Evolutionary conservation across 2,329 filamentous ascomycete species (phyloP).

Genomic region (Dactylellina leptospora): DNA sequence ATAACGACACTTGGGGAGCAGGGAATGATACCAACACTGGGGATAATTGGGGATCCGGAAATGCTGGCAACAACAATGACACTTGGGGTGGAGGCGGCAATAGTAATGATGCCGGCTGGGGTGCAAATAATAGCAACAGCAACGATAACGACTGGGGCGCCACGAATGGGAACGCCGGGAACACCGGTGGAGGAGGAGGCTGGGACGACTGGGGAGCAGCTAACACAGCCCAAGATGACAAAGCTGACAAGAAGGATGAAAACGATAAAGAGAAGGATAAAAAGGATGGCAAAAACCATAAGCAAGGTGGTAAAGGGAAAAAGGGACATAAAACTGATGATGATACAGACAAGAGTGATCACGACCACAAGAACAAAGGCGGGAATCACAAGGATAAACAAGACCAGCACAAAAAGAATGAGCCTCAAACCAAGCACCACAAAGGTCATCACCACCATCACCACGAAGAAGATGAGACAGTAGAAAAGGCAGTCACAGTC

Average conservation of each 20-base stretch:
- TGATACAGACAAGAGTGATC: constrained; percentile 16
- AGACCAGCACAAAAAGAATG: constrained; percentile 22
- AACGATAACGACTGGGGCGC: constrained; percentile 2
- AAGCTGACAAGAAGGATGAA: constrained; percentile 16
- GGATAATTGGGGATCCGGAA: background rate
- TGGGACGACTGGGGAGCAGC: constrained; percentile 3
- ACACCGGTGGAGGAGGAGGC: background rate
- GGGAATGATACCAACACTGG: background rate
- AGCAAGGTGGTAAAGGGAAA: constrained; percentile 27
- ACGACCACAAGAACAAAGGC: constrained; percentile 17
- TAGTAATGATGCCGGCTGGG: background rate
- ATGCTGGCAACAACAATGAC: background rate
- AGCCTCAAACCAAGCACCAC: constrained; percentile 6
- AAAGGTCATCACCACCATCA: constrained; percentile 30
- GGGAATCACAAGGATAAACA: constrained; percentile 13
- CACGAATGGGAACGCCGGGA: background rate
- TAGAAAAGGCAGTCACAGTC: constrained; percentile 23
- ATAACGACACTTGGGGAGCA: no score
- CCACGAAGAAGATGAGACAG: constrained; percentile 27
- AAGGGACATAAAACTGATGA: constrained; percentile 27
- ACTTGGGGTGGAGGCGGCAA: background rate
- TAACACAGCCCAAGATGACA: background rate
- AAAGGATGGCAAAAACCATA: constrained; percentile 11
- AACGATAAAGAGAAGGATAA: constrained; percentile 1
- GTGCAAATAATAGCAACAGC: background rate